phyloP scores from a whole-genome alignment of 2,329 filamentous ascomycete species.

The Colletotrichum abscissum region DNA sequence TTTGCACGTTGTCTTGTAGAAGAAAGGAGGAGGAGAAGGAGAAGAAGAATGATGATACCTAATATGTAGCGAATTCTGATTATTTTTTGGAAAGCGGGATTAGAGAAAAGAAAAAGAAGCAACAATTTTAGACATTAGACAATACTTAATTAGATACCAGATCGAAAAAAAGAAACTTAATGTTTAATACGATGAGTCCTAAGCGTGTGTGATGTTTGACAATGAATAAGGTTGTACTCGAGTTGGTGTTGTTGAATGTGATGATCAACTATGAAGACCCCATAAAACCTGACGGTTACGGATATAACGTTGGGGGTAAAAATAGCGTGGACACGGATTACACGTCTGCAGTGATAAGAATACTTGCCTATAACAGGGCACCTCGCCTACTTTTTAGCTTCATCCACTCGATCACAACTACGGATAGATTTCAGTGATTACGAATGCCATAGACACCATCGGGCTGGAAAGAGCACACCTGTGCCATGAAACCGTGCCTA shows the following conservation, averaged over 20 bases:
- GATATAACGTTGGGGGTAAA: too few relatives aligned
- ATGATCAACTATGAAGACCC: not conserved
- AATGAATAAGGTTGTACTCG: not conserved
- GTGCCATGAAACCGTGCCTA: too few relatives aligned
- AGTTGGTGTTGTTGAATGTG: not conserved
- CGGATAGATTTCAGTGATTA: too few relatives aligned
- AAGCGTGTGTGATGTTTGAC: not conserved
- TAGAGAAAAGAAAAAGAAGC: not conserved
- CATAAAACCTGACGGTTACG: not conserved
- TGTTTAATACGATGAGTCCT: not conserved
- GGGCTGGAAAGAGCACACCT: too few relatives aligned
- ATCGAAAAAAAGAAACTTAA: not conserved
- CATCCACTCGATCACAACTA: too few relatives aligned
- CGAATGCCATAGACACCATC: too few relatives aligned
- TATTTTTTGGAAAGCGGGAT: not conserved
- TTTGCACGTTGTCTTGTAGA: conserved; percentile 43
- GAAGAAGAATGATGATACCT: not conserved
- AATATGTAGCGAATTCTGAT: not conserved
- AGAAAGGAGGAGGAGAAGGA: too few relatives aligned
- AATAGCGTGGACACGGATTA: too few relatives aligned
- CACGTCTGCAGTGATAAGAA: too few relatives aligned
- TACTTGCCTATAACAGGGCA: too few relatives aligned
- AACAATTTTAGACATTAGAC: not conserved
- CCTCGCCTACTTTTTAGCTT: too few relatives aligned
- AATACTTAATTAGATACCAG: not conserved